Percentiles rank a stretch among this genome's conserved stretches.
Evolutionary conservation across 2,329 filamentous ascomycete species (phyloP).

Genomic region (Nakataea oryzae): DNA sequence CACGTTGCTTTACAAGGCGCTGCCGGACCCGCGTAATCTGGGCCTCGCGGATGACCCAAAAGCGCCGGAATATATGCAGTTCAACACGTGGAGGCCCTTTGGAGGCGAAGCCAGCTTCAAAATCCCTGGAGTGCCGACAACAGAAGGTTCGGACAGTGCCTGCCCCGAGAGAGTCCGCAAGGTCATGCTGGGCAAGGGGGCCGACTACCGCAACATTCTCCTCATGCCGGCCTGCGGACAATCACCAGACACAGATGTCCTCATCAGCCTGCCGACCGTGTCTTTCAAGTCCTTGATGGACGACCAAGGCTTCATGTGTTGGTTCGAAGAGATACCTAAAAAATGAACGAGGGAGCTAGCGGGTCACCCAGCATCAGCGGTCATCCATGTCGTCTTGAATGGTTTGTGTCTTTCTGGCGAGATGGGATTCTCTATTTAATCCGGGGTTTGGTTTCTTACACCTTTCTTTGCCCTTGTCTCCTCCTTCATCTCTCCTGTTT

Average conservation of each 20-base stretch:
- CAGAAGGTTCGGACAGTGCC: not conserved
- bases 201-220: constrained; percentile 16
- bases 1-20: constrained; percentile 23
- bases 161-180: constrained; percentile 19
- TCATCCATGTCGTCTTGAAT: too few species aligned
- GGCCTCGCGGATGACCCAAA: constrained; percentile 29
- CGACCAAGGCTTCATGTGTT: constrained; percentile 16
- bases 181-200: constrained; percentile 14
- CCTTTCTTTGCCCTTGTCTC: not conserved
- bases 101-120: constrained; percentile 28
- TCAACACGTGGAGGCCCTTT: constrained; percentile 35
- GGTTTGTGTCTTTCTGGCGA: not conserved
- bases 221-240: constrained; percentile 18
- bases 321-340: constrained; percentile 15
- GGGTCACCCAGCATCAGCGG: too few species aligned
- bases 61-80: constrained; percentile 25
- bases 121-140: constrained; percentile 14
- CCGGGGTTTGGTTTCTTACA: not conserved
- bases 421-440: not conserved
- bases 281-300: constrained; percentile 17
- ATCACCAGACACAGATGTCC: constrained; percentile 16
- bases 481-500: not conserved
- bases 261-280: constrained; percentile 18
- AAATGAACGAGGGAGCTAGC: constrained; percentile 3
- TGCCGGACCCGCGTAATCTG: constrained; percentile 26